A percentile compares a stretch with the other conserved stretches of the same genome.
phyloP scores from a whole-genome alignment of 2,329 filamentous ascomycete species.

The Pseudocercospora vitis region DNA sequence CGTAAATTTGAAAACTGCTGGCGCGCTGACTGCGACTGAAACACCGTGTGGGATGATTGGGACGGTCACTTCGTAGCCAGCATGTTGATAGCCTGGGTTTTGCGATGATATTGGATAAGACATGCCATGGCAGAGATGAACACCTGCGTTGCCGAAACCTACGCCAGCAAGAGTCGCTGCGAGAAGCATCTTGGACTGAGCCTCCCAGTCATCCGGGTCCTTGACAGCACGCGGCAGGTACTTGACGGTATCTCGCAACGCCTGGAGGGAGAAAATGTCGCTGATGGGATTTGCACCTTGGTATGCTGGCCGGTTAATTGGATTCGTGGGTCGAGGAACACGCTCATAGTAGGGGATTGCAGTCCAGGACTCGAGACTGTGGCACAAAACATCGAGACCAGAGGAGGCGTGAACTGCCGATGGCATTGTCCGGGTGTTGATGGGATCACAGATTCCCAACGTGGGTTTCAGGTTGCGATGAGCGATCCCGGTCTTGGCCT shows the following conservation, averaged over 20 bases:
- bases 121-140: slow-evolving; percentile 90
- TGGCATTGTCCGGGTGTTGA: slow-evolving; percentile 97
- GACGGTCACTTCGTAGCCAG: slow-evolving; percentile 74
- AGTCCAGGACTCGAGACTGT: slow-evolving; percentile 94
- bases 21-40: slow-evolving; percentile 88
- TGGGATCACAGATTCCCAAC: slow-evolving; percentile 77
- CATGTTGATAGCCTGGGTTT: slow-evolving; percentile 85
- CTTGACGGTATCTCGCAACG: slow-evolving; percentile 79
- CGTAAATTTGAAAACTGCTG: slow-evolving; percentile 92
- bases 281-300: slow-evolving; percentile 97
- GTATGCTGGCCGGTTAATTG: slow-evolving; percentile 87
- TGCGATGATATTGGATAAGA: slow-evolving; percentile 96
- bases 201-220: slow-evolving; percentile 87
- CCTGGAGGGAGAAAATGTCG: slow-evolving; percentile 91
- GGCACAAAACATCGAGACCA: slow-evolving; percentile 91
- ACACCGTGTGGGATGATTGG: slow-evolving; percentile 95
- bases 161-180: slow-evolving; percentile 92
- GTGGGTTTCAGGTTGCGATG: slow-evolving; percentile 95
- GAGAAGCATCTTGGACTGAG: slow-evolving; percentile 92
- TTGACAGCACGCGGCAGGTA: slow-evolving; percentile 85
- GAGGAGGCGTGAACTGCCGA: slow-evolving; percentile 88
- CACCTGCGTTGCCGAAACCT: slow-evolving; percentile 95
- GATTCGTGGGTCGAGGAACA: slow-evolving; percentile 79
- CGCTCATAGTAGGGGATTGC: slow-evolving; percentile 92
- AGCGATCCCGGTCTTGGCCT: slow-evolving; percentile 92